Evolutionary conservation across 345 rosid genomes (phyloP).

Genomic region (Trapa incisa): DNA sequence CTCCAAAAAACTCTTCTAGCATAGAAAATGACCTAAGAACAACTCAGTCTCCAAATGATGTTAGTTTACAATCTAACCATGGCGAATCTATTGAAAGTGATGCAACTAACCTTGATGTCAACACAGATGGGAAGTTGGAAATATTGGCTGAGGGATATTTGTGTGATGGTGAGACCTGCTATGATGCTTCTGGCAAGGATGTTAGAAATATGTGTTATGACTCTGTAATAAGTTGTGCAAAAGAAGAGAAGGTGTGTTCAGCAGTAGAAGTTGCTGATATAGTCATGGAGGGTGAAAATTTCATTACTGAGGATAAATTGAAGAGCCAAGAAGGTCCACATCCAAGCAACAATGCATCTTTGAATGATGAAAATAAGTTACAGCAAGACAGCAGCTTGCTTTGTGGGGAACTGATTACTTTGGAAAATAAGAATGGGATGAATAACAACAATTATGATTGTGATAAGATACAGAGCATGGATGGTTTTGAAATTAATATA

Average conservation of each 20-base stretch:
- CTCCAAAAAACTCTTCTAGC: slow-evolving; percentile 14
- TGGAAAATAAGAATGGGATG: not conserved
- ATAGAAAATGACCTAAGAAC: slow-evolving; percentile 22
- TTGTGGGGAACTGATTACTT: not conserved
- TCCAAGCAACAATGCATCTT: not conserved
- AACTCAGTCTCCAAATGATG: slow-evolving; percentile 30
- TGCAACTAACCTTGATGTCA: not conserved
- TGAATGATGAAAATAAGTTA: not conserved
- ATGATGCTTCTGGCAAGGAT: slow-evolving; percentile 15
- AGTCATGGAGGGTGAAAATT: not conserved
- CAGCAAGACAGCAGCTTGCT: not conserved
- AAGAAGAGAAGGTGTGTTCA: slow-evolving; percentile 23
- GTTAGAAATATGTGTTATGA: slow-evolving; percentile 16
- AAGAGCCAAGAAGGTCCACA: slow-evolving; percentile 4
- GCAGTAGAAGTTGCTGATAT: slow-evolving; percentile 24
- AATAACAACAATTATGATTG: not conserved
- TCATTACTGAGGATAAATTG: not conserved
- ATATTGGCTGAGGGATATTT: not conserved
- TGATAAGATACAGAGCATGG: not conserved
- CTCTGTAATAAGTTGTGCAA: slow-evolving; percentile 21
- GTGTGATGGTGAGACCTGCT: slow-evolving; percentile 4
- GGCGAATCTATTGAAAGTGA: slow-evolving; percentile 19
- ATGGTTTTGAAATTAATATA: too few relatives aligned
- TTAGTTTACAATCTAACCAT: slow-evolving; percentile 16
- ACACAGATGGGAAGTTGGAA: slow-evolving; percentile 5